A percentile compares a stretch with the other conserved stretches of the same genome.
Conservation (phyloP, 768 basidiomycete species). For the Vararia minispora region DNA sequence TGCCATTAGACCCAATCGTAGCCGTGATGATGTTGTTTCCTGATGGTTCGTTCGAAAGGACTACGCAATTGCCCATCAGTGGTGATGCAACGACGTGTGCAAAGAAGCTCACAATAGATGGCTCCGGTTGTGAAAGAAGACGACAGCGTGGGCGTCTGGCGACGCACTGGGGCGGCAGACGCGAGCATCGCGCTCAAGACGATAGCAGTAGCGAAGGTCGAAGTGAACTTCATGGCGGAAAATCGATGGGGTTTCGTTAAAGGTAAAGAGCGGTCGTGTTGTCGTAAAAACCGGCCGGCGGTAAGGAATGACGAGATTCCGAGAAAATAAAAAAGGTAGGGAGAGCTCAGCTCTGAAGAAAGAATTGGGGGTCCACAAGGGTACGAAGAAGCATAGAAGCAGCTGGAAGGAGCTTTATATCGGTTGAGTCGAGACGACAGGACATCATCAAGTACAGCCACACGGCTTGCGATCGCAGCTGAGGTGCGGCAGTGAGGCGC, state of each 20-base stretch:
- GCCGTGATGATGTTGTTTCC: conserved; percentile 35
- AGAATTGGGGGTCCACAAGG: no score
- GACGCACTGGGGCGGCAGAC: conserved; percentile 14
- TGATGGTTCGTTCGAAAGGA: conserved; percentile 37
- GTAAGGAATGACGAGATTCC: neutral
- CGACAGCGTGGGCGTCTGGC: conserved; percentile 5
- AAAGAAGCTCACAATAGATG: conserved; percentile 16
- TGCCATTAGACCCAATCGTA: conserved; percentile 32
- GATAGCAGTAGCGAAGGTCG: conserved; percentile 4
- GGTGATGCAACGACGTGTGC: neutral
- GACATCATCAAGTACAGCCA: no score
- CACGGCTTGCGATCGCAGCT: no score
- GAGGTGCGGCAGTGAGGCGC: no score
- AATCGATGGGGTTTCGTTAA: no score
- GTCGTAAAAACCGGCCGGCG: conserved; percentile 2
- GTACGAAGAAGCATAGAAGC: no score
- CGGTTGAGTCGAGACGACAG: no score
- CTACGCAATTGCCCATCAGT: no score
- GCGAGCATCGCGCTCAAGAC: conserved; percentile 4
- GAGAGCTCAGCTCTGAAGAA: conserved; percentile 12
- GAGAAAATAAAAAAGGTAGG: neutral
- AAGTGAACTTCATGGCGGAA: conserved; percentile 16
- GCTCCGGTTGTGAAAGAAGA: conserved; percentile 12
- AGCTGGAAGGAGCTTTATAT: no score
- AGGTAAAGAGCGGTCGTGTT: no score